These are phyloP conservation scores for Luffa aegyptiaca DNA, from an alignment of 306 rosid genomes.

Conservation along the genomic window DNA sequence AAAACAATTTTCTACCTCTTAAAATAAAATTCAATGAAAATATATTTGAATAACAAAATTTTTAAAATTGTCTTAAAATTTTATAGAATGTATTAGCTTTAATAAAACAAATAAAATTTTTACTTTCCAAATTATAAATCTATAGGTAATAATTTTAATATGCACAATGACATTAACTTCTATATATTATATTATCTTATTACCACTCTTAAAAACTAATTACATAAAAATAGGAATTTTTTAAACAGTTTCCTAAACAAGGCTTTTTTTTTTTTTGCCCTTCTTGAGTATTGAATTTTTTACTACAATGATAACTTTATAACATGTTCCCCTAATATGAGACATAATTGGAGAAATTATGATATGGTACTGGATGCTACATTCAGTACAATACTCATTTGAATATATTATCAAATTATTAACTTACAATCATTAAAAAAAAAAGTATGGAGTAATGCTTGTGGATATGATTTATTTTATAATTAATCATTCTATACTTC, in stretches of 20 bases:
- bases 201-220: not conserved
- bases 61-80: too few species aligned
- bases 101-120: not conserved
- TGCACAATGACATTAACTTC: not conserved
- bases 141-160: not conserved
- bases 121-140: not conserved
- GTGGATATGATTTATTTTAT: not conserved
- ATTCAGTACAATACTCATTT: not conserved
- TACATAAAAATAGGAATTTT: not conserved
- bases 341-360: not conserved
- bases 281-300: not conserved
- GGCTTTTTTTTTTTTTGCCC: not conserved
- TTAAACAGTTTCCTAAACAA: not conserved
- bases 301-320: not conserved
- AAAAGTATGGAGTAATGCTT: not conserved
- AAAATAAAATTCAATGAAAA: too few species aligned
- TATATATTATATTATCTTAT: not conserved
- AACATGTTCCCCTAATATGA: not conserved
- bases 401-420: not conserved
- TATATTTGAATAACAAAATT: too few species aligned
- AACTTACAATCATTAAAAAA: not conserved
- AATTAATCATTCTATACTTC: not conserved
- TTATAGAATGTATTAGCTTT: not conserved
- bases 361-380: not conserved
- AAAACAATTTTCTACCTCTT: not conserved